These are phyloP conservation scores for Phytopythium chamaehyphon DNA, from an alignment of 352 stramenopile species.

Conservation along the genomic window DNA sequence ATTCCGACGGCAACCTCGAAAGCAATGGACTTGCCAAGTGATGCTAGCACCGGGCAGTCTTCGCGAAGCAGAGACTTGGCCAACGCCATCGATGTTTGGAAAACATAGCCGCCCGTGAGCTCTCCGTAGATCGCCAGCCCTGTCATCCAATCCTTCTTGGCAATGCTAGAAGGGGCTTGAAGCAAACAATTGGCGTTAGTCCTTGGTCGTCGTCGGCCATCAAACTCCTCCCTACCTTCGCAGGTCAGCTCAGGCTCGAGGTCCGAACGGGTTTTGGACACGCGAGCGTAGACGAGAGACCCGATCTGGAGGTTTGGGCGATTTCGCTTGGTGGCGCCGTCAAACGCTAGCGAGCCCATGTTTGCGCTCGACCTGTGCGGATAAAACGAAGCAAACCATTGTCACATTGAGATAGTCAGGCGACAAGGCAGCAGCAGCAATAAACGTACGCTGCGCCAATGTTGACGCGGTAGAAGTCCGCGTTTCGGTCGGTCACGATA, in stretches of 20 bases:
- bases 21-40: constrained; percentile 73
- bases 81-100: constrained; percentile 76
- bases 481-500: constrained; percentile 92
- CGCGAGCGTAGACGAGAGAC: constrained; percentile 93
- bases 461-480: constrained; percentile 94
- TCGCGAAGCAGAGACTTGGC: constrained; percentile 72
- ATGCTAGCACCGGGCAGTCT: constrained; percentile 77
- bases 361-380: constrained; percentile 54
- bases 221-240: constrained; percentile 50
- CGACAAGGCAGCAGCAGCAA: neutral
- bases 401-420: neutral
- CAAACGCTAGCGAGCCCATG: constrained; percentile 88
- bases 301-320: constrained; percentile 91
- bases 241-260: constrained; percentile 96
- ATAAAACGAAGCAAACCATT: constrained; percentile 4
- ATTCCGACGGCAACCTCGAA: constrained; percentile 96
- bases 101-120: constrained; percentile 91
- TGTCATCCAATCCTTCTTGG: constrained; percentile 98
- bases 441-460: constrained; percentile 87
- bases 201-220: no score
- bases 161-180: constrained; percentile 70
- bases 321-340: constrained; percentile 98
- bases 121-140: constrained; percentile 95
- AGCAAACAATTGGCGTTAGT: constrained; percentile 4
- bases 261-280: constrained; percentile 81